phyloP scores from a whole-genome alignment of 768 basidiomycete species.

The Phanerodontia chrysosporium region DNA sequence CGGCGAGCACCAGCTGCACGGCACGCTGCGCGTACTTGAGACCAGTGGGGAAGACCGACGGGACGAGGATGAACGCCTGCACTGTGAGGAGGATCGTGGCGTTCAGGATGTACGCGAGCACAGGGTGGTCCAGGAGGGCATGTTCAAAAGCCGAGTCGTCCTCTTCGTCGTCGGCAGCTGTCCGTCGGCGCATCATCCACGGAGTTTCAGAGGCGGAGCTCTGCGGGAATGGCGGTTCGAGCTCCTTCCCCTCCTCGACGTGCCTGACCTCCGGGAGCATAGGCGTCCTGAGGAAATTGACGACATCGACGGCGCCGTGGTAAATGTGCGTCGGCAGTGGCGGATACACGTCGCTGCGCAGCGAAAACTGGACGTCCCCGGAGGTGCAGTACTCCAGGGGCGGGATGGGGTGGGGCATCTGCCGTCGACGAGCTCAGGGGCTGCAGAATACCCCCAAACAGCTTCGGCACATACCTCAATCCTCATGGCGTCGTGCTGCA shows the following conservation, averaged over 20 bases:
- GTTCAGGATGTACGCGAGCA: slow-evolving; percentile 4
- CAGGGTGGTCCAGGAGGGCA: background rate
- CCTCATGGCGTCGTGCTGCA: background rate
- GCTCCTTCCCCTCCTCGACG: slow-evolving; percentile 5
- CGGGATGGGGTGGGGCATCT: background rate
- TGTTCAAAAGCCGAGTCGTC: background rate
- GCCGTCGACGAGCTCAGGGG: background rate
- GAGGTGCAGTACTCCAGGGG: slow-evolving; percentile 6
- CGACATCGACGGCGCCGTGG: slow-evolving; percentile 6
- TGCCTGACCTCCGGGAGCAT: background rate
- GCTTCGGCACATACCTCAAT: background rate
- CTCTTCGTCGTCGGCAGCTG: too few species aligned
- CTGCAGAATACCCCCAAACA: background rate
- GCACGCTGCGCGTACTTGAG: slow-evolving; percentile 7
- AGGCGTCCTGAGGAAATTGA: slow-evolving; percentile 6
- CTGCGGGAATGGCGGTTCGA: background rate
- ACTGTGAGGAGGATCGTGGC: slow-evolving; percentile 10
- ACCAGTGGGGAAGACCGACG: slow-evolving; percentile 11
- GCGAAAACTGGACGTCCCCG: background rate
- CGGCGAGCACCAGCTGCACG: slow-evolving; percentile 7
- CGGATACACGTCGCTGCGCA: too few species aligned
- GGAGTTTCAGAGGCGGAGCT: slow-evolving; percentile 8
- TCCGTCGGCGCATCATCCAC: too few species aligned
- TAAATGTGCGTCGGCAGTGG: background rate
- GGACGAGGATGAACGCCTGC: slow-evolving; percentile 11